Percentiles rank a stretch among this genome's conserved stretches.
These are phyloP conservation scores for Xylaria sp. DNA, from an alignment of 2,329 filamentous ascomycete genomes.

Conservation along the genomic window DNA sequence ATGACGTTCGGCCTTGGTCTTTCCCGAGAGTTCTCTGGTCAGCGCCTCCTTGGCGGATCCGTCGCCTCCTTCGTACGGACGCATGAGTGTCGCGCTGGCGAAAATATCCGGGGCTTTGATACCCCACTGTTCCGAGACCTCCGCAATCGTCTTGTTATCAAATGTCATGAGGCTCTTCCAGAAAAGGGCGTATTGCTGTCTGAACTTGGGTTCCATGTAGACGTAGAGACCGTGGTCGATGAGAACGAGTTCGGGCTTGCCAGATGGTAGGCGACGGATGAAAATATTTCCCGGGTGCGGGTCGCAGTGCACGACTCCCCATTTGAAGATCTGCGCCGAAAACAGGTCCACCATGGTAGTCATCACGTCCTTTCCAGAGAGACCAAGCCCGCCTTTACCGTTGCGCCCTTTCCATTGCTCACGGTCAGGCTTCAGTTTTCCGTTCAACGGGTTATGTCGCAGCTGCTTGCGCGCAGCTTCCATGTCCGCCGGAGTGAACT, in stretches of 20 bases:
- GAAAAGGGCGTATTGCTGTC: constrained; percentile 84
- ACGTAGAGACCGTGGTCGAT: constrained; percentile 98
- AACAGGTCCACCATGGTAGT: constrained; percentile 96
- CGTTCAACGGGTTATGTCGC: constrained; percentile 58
- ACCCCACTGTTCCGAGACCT: constrained; percentile 82
- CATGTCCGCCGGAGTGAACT: constrained; percentile 52
- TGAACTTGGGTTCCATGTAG: constrained; percentile 82
- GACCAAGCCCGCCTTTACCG: constrained; percentile 79
- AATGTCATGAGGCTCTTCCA: constrained; percentile 96
- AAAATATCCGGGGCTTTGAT: constrained; percentile 90
- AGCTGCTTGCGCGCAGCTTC: constrained; percentile 52
- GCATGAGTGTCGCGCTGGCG: constrained; percentile 85
- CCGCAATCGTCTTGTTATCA: constrained; percentile 79
- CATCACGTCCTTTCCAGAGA: constrained; percentile 88
- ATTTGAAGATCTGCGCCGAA: constrained; percentile 97
- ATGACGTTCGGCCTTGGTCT: constrained; percentile 71
- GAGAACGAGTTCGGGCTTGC: constrained; percentile 87
- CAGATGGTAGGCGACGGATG: constrained; percentile 81
- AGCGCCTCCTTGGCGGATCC: constrained; percentile 67
- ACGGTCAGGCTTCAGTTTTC: constrained; percentile 79
- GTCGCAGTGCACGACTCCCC: constrained; percentile 94
- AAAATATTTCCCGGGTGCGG: constrained; percentile 98
- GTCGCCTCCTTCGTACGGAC: constrained; percentile 88
- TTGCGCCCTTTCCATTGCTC: constrained; percentile 76
- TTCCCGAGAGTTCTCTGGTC: constrained; percentile 66